Evolutionary conservation across 2,329 filamentous ascomycete genomes (phyloP), one percentile per base, ranked within the genome.

Genomic region (Beauveria scarabaeidicola): DNA sequence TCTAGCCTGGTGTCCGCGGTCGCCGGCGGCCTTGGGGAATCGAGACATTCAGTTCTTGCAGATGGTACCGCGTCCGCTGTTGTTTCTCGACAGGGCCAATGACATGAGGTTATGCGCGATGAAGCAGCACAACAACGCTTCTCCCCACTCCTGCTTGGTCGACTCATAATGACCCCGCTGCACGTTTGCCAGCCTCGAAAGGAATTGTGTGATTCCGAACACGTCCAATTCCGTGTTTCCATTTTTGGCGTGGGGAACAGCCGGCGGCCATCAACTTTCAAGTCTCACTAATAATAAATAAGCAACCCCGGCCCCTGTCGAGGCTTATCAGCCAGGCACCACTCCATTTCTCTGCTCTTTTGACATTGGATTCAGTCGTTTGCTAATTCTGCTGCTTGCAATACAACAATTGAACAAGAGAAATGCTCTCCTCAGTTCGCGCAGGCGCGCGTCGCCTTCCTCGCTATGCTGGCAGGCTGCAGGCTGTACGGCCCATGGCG

Each of bases 371-470:
- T 7, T 9, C 0, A 1, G 21, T 8, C 1, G 7, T 38, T 51
- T 29, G 6, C 15, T 51, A 19, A 8, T 38, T 23, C 9, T 43
- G 13, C 32, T 11, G 8, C 7, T 27, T 41, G 13, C 13, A 44
- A 46, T n/a, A 58, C 7, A 32, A 21, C 0, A n/a, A 9, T 29
- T 52, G n/a, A 44, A 17, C 7, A 52, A 43, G 5, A 43, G n/a
- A 25, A 27, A 60, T 60, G 58, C 44, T 60, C 11, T 25, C 58
- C 1, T 60, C 52, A n/a, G 44, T 54, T 29, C 58, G 58, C n/a
- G 58, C 51, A 19, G 58, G 41, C 50, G 41, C 58, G 19, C 50
- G 51, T 36, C 43, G 52, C 23, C 43, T 60, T 27, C 51, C 52
- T 44, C 58, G 44, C 23, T 27, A 50, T 41, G 44, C 9, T 6